A percentile compares a stretch with the other conserved stretches of the same genome.
Evolutionary conservation across 495 filamentous ascomycete genomes (phyloP).

Genomic region (Geoglossum glabrum): DNA sequence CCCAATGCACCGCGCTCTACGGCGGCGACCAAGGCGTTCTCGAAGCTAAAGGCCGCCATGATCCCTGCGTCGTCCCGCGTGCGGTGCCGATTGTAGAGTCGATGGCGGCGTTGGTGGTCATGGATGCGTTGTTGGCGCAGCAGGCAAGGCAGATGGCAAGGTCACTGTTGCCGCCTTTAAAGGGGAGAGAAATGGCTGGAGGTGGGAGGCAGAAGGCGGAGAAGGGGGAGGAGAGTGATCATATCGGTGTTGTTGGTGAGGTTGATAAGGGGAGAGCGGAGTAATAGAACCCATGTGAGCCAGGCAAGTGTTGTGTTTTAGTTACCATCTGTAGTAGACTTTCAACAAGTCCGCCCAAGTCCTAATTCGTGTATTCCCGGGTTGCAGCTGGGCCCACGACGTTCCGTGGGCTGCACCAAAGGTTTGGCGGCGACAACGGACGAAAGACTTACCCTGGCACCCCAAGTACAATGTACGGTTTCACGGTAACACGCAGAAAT

Average conservation of each 20-base stretch:
- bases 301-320: no score
- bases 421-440: no score
- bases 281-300: no score
- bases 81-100: slow-evolving; percentile 93
- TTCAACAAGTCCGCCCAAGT: no score
- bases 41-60: slow-evolving; percentile 88
- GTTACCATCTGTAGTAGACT: no score
- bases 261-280: no score
- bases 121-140: slow-evolving; percentile 83
- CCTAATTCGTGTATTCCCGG: no score
- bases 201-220: not conserved
- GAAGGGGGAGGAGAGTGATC: not conserved
- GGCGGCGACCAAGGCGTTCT: slow-evolving; percentile 49
- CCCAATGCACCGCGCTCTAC: slow-evolving; percentile 71
- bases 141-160: slow-evolving; percentile 43
- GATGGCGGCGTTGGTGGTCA: slow-evolving; percentile 80
- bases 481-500: no score
- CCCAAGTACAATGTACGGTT: no score
- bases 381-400: no score
- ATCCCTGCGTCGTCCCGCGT: slow-evolving; percentile 85
- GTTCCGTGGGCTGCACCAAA: no score
- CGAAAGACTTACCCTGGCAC: no score
- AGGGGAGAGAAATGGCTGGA: slow-evolving; percentile 7
- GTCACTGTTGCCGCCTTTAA: slow-evolving; percentile 29
- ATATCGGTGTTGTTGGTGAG: not conserved